phyloP scores from a whole-genome alignment of 352 stramenopile genomes.

The Globisporangium spiculum region DNA sequence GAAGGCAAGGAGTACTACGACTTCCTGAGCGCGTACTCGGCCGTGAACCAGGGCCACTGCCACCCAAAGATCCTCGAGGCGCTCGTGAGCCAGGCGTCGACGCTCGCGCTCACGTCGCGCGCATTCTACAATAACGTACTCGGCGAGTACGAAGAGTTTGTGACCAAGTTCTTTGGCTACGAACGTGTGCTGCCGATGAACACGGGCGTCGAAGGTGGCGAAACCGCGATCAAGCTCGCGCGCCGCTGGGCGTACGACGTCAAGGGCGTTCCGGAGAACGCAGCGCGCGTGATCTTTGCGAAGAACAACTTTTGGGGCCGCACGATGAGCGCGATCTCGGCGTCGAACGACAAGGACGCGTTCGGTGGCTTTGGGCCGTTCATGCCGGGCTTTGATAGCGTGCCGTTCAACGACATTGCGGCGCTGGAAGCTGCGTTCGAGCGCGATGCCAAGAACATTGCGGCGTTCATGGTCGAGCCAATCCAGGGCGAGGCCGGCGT shows the following conservation, averaged over 20 bases:
- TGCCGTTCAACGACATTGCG: conserved; percentile 93
- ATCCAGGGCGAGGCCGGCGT: conserved; percentile 99
- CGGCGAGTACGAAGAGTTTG: conserved; percentile 96
- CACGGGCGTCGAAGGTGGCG: conserved; percentile 98
- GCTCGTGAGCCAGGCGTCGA: conserved; percentile 92
- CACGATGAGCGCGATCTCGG: conserved; percentile 96
- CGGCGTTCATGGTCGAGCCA: conserved; percentile 99
- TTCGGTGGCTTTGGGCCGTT: conserved; percentile 95
- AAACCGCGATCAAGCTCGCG: conserved; percentile 98
- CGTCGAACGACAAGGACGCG: conserved; percentile 89
- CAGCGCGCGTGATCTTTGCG: conserved; percentile 94
- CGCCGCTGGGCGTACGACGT: conserved; percentile 97
- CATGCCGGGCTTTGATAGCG: conserved; percentile 95
- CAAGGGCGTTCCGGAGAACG: conserved; percentile 93
- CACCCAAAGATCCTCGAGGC: conserved; percentile 97
- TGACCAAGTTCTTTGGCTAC: conserved; percentile 97
- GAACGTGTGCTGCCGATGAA: conserved; percentile 99
- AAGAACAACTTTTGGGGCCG: conserved; percentile 99
- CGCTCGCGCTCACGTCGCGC: conserved; percentile 95
- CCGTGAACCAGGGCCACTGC: conserved; percentile 95
- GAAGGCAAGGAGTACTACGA: conserved; percentile 98
- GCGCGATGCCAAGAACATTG: conserved; percentile 87
- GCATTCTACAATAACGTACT: conserved; percentile 99
- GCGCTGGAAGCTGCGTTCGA: conserved; percentile 84
- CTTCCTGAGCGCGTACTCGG: conserved; percentile 94